Conservation (phyloP, 495 filamentous ascomycete species). For the Neurospora sp. region DNA sequence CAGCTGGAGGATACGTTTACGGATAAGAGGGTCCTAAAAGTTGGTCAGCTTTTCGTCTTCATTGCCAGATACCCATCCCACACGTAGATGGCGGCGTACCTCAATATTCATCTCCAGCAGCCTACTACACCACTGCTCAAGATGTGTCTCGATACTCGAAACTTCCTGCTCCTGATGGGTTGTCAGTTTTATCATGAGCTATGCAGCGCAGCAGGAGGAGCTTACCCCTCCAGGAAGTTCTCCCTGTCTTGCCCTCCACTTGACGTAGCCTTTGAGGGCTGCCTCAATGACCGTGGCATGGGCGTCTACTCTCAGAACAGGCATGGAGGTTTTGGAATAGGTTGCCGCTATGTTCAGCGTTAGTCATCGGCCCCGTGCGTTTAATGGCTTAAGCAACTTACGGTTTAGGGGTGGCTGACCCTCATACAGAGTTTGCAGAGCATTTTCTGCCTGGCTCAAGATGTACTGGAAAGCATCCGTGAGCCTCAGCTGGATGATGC, state of each 20-base stretch:
- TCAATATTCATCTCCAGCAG: constrained; percentile 69
- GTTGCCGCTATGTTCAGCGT: constrained; percentile 42
- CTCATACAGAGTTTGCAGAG: constrained; percentile 65
- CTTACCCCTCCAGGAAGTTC: constrained; percentile 45
- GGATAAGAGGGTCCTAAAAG: constrained; percentile 68
- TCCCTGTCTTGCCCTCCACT: constrained; percentile 53
- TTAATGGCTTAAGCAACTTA: constrained; percentile 27
- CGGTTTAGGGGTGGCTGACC: constrained; percentile 57
- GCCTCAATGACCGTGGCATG: constrained; percentile 86
- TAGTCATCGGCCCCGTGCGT: constrained; percentile 11
- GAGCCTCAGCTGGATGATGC: constrained; percentile 65
- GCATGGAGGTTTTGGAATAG: constrained; percentile 72
- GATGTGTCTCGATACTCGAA: constrained; percentile 49
- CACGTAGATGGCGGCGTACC: constrained; percentile 23
- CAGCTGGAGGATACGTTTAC: constrained; percentile 72
- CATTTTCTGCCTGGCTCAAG: constrained; percentile 60
- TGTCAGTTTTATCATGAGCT: constrained; percentile 4
- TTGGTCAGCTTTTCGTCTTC: background rate
- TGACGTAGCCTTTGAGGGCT: constrained; percentile 79
- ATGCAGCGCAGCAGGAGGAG: constrained; percentile 9
- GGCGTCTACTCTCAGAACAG: constrained; percentile 72
- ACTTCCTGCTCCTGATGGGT: constrained; percentile 46
- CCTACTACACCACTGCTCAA: constrained; percentile 73
- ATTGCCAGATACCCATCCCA: background rate
- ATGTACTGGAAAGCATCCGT: constrained; percentile 83